Evolutionary conservation across 495 filamentous ascomycete species (phyloP).

Genomic region (Penicillium samsonianum): DNA sequence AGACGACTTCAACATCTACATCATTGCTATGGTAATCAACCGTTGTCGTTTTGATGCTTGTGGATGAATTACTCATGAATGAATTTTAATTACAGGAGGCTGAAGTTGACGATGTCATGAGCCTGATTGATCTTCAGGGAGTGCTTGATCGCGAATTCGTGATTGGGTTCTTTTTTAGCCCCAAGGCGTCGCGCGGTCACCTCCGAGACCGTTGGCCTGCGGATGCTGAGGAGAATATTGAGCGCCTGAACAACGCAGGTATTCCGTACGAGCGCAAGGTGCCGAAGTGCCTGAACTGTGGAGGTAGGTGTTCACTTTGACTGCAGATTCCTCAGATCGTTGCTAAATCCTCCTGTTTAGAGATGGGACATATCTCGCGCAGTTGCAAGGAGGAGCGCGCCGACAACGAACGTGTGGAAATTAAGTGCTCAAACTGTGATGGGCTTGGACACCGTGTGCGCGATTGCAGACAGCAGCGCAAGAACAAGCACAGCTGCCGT

Average conservation of each 20-base stretch:
- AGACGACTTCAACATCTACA: constrained; percentile 60
- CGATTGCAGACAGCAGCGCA: constrained; percentile 62
- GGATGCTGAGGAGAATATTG: constrained; percentile 65
- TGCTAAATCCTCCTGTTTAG: constrained; percentile 30
- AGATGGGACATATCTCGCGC: constrained; percentile 72
- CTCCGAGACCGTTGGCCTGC: constrained; percentile 65
- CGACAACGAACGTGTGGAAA: constrained; percentile 45
- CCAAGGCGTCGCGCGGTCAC: constrained; percentile 64
- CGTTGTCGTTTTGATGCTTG: not conserved
- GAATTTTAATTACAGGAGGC: constrained; percentile 47
- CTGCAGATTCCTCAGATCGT: not conserved
- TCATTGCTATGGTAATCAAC: constrained; percentile 67
- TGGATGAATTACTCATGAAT: constrained; percentile 2
- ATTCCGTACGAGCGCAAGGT: constrained; percentile 65
- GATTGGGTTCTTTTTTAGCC: constrained; percentile 65
- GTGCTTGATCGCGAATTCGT: constrained; percentile 73
- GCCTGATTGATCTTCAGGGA: constrained; percentile 82
- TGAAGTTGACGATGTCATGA: constrained; percentile 59
- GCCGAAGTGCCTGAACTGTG: constrained; percentile 70
- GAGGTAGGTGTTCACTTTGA: constrained; percentile 41
- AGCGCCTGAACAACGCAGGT: constrained; percentile 73
- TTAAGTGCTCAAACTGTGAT: constrained; percentile 77
- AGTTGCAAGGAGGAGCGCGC: constrained; percentile 64
- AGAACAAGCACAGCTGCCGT: constrained; percentile 67
- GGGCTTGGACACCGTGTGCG: constrained; percentile 71